phyloP scores from a whole-genome alignment of 169 alveolate genomes.

The Plasmodium knowlesi region DNA sequence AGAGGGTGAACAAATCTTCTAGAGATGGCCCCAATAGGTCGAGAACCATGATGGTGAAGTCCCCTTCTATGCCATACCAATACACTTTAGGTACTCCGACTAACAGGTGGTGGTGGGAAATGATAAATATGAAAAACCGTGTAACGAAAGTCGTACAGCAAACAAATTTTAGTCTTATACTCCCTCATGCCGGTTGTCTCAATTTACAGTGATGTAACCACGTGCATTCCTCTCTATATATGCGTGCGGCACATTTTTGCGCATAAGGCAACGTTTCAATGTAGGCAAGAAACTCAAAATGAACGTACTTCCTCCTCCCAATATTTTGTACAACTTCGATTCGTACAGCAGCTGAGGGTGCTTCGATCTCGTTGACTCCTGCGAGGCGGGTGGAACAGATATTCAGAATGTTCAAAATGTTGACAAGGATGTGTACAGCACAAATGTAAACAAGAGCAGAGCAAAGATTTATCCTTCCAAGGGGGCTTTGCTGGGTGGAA shows the following conservation, averaged over 20 bases:
- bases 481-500: background rate
- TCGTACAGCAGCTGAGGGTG: slow-evolving; percentile 98
- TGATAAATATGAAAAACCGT: background rate
- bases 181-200: background rate
- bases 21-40: slow-evolving; percentile 98
- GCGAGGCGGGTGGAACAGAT: slow-evolving; percentile 83
- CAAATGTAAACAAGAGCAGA: background rate
- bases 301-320: slow-evolving; percentile 94
- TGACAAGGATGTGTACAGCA: background rate
- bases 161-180: background rate
- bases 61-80: slow-evolving; percentile 99
- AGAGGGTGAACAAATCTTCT: slow-evolving; percentile 96
- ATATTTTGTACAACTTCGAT: slow-evolving; percentile 94
- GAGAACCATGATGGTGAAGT: slow-evolving; percentile 96
- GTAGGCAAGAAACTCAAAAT: background rate
- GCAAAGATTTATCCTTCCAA: background rate
- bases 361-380: slow-evolving; percentile 95
- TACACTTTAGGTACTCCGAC: slow-evolving; percentile 97
- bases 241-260: background rate
- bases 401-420: too few relatives aligned
- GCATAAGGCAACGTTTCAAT: background rate
- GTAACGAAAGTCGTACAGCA: background rate
- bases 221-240: background rate
- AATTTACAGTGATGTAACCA: background rate
- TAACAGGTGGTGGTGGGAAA: background rate